Percentiles rank a stretch among this genome's conserved stretches.
These are phyloP conservation scores for Trypanosomatidae sp. DNA, from an alignment of 208 protist genomes.

Conservation along the genomic window DNA sequence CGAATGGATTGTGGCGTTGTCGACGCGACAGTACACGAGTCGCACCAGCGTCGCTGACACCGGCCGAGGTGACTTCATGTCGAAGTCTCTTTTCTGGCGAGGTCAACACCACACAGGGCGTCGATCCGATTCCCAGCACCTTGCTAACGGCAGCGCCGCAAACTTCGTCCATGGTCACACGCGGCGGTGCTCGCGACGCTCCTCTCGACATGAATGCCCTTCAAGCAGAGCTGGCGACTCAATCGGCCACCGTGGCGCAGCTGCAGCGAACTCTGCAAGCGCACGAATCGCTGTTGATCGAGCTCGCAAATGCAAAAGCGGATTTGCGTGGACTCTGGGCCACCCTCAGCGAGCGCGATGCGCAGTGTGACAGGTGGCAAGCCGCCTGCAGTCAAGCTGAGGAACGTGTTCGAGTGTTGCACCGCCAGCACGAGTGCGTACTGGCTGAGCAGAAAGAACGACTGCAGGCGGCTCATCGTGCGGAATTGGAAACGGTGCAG, in stretches of 20 bases:
- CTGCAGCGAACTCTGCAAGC: slow-evolving; percentile 20
- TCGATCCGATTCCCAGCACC: background rate
- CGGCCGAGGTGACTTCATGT: background rate
- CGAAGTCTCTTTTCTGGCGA: background rate
- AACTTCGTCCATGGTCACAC: background rate
- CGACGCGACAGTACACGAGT: too few species aligned
- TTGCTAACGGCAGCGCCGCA: background rate
- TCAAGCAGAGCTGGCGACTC: slow-evolving; percentile 12
- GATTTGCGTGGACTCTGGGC: slow-evolving; percentile 4
- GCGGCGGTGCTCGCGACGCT: background rate
- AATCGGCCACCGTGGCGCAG: slow-evolving; percentile 13
- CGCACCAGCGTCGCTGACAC: background rate
- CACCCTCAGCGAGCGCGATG: slow-evolving; percentile 10
- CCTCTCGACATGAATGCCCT: background rate
- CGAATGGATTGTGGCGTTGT: too few species aligned
- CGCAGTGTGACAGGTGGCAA: slow-evolving; percentile 18
- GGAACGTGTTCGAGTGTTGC: slow-evolving; percentile 2
- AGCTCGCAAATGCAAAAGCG: slow-evolving; percentile 13
- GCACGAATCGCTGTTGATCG: slow-evolving; percentile 20
- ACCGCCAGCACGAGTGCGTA: slow-evolving; percentile 24
- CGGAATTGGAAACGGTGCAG: slow-evolving; percentile 40
- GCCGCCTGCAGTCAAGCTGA: slow-evolving; percentile 10
- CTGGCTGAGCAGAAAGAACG: slow-evolving; percentile 29
- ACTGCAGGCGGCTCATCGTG: slow-evolving; percentile 32
- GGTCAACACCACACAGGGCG: background rate